Evolutionary conservation across 257 asterid species (phyloP), one percentile per base, ranked within the genome.

Genomic region (Salvia miltiorrhiza): DNA sequence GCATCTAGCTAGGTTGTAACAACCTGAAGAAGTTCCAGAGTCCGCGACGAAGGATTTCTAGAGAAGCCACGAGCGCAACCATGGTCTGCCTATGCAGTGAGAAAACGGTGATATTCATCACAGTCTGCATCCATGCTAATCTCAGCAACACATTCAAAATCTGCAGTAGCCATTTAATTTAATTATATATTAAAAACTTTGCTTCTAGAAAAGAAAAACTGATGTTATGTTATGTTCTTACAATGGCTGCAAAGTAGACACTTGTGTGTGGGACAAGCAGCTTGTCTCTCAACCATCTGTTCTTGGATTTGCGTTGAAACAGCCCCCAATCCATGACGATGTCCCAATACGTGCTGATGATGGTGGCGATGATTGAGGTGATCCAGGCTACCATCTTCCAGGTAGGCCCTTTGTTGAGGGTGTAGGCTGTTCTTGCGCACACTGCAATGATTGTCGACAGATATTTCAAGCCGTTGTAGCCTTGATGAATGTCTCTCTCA

Each of bases 11-110:
- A n/a, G n/a, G 35, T 30, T 3, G 0, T 30, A 30, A 30, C 5
- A 33, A 74, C 95, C 92, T 83, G 83, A 86, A 88, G 63, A 88
- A 86, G 67, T 78, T 88, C 95, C 95, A 88, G 9, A 88, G 24
- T 21, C 95, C 87, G 1, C 95, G 95, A 23, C 90, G 90, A 71
- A 85, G 47, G 50, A 88, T 86, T 80, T 88, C 95, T 9, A 88
- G 67, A 67, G 75, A 61, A 10, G 95, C 88, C 69, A 88, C 71
- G 37, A 81, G 74, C 5, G 83, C 60, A 37, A 60, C 61, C 77
- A 77, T 71, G 7, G 85, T 73, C 76, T 86, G 83, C 23, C 73
- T 76, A 45, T 84, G 87, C 55, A 86, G 50, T 5, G 78, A 71
- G 26, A 81, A 75, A 39, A 82, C 9, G 4, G 72, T 75, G 50